Conservation (phyloP, 1,284 basidiomycete species). For the Sutorius eximius region DNA sequence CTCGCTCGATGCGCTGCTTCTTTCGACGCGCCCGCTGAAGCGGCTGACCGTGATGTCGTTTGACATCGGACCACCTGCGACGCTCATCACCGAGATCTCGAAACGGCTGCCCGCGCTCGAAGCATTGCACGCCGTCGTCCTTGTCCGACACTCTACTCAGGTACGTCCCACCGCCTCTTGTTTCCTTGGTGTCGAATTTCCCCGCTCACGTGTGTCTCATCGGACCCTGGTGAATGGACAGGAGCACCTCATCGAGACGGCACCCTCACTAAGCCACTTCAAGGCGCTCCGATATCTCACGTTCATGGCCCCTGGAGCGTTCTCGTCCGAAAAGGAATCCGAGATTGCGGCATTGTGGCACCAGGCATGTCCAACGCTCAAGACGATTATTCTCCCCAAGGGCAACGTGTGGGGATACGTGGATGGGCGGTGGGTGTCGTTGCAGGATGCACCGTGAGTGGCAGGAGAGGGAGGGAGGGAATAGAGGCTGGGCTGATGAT, state of each 20-base stretch:
- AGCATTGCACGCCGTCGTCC: constrained; percentile 55
- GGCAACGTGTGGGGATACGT: constrained; percentile 43
- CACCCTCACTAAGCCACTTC: constrained; percentile 33
- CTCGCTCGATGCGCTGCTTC: constrained; percentile 46
- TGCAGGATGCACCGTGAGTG: constrained; percentile 16
- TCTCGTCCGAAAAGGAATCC: constrained; percentile 32
- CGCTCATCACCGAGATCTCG: constrained; percentile 48
- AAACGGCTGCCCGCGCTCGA: constrained; percentile 48
- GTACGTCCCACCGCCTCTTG: constrained; percentile 33
- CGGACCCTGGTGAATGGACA: constrained; percentile 9
- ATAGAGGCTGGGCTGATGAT: not conserved
- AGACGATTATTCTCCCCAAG: constrained; percentile 45
- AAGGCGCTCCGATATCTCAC: constrained; percentile 41
- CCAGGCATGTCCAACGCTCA: constrained; percentile 41
- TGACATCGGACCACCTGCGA: constrained; percentile 42
- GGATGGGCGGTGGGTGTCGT: constrained; percentile 25
- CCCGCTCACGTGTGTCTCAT: too few relatives aligned
- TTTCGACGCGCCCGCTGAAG: constrained; percentile 41
- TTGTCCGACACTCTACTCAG: constrained; percentile 45
- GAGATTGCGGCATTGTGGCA: constrained; percentile 39
- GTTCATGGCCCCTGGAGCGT: constrained; percentile 38
- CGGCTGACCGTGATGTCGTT: constrained; percentile 60
- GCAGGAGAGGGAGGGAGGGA: not conserved
- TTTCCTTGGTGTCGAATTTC: not conserved
- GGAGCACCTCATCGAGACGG: constrained; percentile 33